Evolutionary conservation across 768 basidiomycete species (phyloP).

Genomic region (Amanita brunnescens): DNA sequence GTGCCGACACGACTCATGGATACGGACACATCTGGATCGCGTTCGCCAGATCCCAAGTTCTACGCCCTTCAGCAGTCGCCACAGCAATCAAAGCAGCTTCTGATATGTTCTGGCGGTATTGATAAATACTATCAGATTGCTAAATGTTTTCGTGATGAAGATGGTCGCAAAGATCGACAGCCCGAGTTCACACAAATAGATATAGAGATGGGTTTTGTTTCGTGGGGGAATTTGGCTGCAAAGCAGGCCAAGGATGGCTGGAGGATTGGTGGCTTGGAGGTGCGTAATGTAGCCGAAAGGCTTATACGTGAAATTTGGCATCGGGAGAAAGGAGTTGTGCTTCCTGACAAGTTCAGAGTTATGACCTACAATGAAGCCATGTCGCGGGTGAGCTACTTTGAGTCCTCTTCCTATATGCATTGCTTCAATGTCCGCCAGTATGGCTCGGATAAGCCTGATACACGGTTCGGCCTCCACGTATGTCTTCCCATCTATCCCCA

Average conservation of each 20-base stretch:
- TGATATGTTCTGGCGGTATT: conserved; percentile 85
- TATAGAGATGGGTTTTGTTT: conserved; percentile 92
- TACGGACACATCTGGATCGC: conserved; percentile 13
- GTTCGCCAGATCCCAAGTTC: conserved; percentile 38
- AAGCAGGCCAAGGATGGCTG: conserved; percentile 34
- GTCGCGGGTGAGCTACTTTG: conserved; percentile 50
- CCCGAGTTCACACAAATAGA: conserved; percentile 97
- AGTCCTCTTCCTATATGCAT: conserved; percentile 10
- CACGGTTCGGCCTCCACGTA: conserved; percentile 82
- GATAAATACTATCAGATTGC: conserved; percentile 91
- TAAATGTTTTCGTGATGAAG: conserved; percentile 92
- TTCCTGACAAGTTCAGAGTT: conserved; percentile 61
- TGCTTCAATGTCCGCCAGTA: conserved; percentile 41
- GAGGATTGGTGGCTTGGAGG: conserved; percentile 82
- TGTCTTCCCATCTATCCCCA: conserved; percentile 6
- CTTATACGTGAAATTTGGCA: conserved; percentile 73
- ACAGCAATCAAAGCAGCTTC: conserved; percentile 91
- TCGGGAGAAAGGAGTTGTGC: conserved; percentile 49
- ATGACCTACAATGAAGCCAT: conserved; percentile 92
- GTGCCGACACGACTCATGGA: conserved; percentile 64
- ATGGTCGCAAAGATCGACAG: conserved; percentile 89
- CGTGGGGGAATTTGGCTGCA: conserved; percentile 48
- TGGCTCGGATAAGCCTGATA: conserved; percentile 94
- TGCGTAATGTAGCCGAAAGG: conserved; percentile 70
- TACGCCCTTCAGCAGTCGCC: conserved; percentile 93